Conservation (phyloP, 2,329 filamentous ascomycete species). For the Dactylella cylindrospora region DNA sequence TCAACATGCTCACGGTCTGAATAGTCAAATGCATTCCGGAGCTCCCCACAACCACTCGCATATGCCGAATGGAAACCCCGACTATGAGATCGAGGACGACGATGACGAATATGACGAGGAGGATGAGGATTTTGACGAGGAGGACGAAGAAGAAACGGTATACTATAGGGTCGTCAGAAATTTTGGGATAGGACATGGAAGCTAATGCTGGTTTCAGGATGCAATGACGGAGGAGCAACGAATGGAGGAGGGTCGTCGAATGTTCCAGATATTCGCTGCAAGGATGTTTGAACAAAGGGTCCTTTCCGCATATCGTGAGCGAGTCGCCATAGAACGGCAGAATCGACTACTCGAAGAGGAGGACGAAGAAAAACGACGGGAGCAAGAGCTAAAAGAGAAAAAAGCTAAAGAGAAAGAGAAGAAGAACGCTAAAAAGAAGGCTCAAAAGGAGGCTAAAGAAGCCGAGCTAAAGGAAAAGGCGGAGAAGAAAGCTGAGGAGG, state of each 20-base stretch:
- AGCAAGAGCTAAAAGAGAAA: conserved; percentile 81
- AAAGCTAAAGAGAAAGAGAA: conserved; percentile 92
- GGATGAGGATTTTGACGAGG: conserved; percentile 58
- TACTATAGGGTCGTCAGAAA: conserved; percentile 45
- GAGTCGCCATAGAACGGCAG: conserved; percentile 90
- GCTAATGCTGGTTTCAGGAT: conserved; percentile 62
- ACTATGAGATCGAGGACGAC: conserved; percentile 72
- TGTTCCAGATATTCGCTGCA: conserved; percentile 99
- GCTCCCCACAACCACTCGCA: conserved; percentile 65
- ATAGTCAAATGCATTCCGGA: conserved; percentile 54
- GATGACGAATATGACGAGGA: conserved; percentile 66
- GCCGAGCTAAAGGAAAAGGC: conserved; percentile 87
- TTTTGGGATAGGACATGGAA: conserved; percentile 23
- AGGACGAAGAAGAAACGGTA: conserved; percentile 61
- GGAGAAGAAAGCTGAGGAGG: conserved; percentile 84
- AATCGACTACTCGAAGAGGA: conserved; percentile 87
- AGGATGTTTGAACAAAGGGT: conserved; percentile 99
- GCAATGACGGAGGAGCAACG: conserved; percentile 97
- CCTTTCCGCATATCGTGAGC: conserved; percentile 94
- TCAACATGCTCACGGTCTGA: conserved; percentile 61
- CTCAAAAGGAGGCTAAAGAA: conserved; percentile 84
- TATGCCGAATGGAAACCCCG: conserved; percentile 72
- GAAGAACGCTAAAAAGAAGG: conserved; percentile 87
- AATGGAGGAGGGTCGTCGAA: conserved; percentile 96
- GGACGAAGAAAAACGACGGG: conserved; percentile 76